Evolutionary conservation across 1,284 basidiomycete genomes (phyloP).

Genomic region (Microbotryum lychnidis-dioicae): DNA sequence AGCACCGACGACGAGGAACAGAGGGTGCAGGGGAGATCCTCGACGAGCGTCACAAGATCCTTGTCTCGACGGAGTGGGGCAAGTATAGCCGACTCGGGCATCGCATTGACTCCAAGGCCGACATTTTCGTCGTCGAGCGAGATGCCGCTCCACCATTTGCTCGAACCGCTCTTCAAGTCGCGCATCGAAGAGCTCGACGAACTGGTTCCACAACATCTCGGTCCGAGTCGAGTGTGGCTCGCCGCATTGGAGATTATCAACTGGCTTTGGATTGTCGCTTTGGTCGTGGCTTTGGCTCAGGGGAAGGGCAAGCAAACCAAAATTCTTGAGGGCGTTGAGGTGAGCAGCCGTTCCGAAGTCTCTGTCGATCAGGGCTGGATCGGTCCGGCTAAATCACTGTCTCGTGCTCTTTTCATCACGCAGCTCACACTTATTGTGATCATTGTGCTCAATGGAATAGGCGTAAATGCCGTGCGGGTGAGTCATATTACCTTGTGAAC

Average conservation of each 20-base stretch:
- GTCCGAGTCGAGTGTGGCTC: slow-evolving; percentile 11
- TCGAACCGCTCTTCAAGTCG: slow-evolving; percentile 14
- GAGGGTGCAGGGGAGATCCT: background rate
- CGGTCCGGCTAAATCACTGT: background rate
- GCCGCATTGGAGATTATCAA: slow-evolving; percentile 14
- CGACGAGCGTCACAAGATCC: slow-evolving; percentile 1
- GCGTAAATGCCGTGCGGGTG: slow-evolving; percentile 22
- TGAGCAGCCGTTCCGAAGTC: background rate
- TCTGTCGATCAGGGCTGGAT: background rate
- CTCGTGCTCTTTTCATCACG: background rate
- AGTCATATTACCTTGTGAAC: background rate
- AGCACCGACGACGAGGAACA: background rate
- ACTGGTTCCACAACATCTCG: slow-evolving; percentile 7
- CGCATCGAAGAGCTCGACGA: slow-evolving; percentile 19
- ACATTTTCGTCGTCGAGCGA: slow-evolving; percentile 2
- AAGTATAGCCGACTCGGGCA: slow-evolving; percentile 14
- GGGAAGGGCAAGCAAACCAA: slow-evolving; percentile 12
- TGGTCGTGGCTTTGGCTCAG: slow-evolving; percentile 18
- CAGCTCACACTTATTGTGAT: slow-evolving; percentile 21
- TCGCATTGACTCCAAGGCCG: slow-evolving; percentile 11
- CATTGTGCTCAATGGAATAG: slow-evolving; percentile 22
- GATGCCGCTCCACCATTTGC: slow-evolving; percentile 8
- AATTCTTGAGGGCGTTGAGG: slow-evolving; percentile 28
- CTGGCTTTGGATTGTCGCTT: slow-evolving; percentile 14
- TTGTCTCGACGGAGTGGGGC: slow-evolving; percentile 4